Percentiles rank a stretch among this genome's conserved stretches.
Conservation (phyloP, 495 filamentous ascomycete species). For the Aspergillus indologenus region DNA sequence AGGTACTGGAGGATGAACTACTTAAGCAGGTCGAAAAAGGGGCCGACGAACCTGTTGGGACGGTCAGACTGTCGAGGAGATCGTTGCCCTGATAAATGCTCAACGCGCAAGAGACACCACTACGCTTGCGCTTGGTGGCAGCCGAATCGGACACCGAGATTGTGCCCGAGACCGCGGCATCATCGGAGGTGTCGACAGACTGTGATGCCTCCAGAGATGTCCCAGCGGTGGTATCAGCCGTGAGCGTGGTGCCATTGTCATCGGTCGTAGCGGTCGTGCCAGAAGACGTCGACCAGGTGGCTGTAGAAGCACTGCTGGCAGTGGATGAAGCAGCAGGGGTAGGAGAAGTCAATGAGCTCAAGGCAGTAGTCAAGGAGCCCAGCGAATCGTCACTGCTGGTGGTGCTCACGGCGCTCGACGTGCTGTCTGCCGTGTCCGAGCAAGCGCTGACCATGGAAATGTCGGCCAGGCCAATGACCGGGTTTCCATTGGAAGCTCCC, state of each 20-base stretch:
- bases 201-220: not conserved
- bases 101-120: slow-evolving; percentile 1
- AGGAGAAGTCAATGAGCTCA: not conserved
- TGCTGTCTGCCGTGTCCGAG: not conserved
- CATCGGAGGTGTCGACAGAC: not conserved
- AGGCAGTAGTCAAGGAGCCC: not conserved
- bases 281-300: not conserved
- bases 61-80: not conserved
- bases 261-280: not conserved
- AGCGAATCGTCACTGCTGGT: not conserved
- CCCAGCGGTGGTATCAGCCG: not conserved
- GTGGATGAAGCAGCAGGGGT: not conserved
- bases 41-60: not conserved
- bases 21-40: not conserved
- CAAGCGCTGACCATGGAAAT: not conserved
- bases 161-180: not conserved
- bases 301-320: not conserved
- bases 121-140: not conserved
- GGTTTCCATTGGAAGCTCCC: not conserved
- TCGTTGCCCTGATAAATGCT: not conserved
- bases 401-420: not conserved
- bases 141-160: not conserved
- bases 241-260: not conserved
- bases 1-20: not conserved
- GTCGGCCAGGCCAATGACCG: not conserved